Percentiles rank a stretch among this genome's conserved stretches.
phyloP scores from a whole-genome alignment of 1,284 basidiomycete species.

The Leccinum fallax region DNA sequence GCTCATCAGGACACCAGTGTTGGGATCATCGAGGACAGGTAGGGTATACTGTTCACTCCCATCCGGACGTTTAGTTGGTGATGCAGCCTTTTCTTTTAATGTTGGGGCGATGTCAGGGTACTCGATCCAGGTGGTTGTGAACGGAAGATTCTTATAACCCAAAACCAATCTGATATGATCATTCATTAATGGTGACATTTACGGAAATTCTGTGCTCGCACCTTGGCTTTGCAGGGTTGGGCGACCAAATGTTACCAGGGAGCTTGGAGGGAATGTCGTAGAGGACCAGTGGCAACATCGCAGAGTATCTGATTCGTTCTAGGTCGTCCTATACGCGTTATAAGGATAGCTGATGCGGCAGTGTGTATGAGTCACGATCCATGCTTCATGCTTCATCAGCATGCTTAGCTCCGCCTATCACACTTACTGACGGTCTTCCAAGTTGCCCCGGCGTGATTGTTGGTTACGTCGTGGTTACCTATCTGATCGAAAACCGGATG shows the following conservation, averaged over 20 bases:
- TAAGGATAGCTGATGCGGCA: neutral
- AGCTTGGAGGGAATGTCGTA: conserved; percentile 34
- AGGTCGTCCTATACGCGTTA: neutral
- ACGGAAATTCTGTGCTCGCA: neutral
- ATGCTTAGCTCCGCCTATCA: neutral
- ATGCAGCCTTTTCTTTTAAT: neutral
- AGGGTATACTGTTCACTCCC: neutral
- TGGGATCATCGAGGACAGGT: neutral
- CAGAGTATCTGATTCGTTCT: neutral
- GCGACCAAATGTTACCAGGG: conserved; percentile 21
- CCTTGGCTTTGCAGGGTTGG: conserved; percentile 31
- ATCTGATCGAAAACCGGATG: neutral
- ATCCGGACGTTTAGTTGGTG: neutral
- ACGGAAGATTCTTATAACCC: neutral
- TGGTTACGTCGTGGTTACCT: too few species aligned
- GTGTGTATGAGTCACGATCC: neutral
- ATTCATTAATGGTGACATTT: neutral
- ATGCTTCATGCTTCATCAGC: neutral
- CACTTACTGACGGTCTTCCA: neutral
- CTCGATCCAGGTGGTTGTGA: neutral
- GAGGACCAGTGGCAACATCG: conserved; percentile 27
- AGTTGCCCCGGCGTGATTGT: too few species aligned
- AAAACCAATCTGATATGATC: neutral
- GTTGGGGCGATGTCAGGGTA: neutral
- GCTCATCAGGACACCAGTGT: neutral